Base-by-base conservation (phyloP, 208 protist genomes). In the Wallacemonas sp. region DNA sequence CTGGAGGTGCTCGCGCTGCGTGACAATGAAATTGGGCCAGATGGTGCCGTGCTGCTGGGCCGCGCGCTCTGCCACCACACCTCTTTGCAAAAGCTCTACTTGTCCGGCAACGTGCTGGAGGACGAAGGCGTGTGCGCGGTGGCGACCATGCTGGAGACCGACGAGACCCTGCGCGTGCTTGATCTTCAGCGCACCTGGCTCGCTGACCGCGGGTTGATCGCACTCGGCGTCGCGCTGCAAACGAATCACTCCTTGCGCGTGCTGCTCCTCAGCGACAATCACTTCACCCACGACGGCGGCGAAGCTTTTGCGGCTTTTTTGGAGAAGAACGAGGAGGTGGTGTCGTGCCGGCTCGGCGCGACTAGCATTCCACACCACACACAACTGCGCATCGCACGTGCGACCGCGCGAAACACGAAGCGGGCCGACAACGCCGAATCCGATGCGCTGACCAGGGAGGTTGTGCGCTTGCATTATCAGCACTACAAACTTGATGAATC, bases 401-500 rank as follows among this genome's bases (percentile, higher is more conserved):
- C 70, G 11, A 84, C 75, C 24, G 53, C 65, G 21, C 77, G 85
- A 15, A 96, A 96, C 62, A 53, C 62, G 21, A 62, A 54, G 11
- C 53, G 61, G 2, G 62, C 80, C 24, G 71, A 77, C 11, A 86
- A 90, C 41, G 69, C 71, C 9, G 80, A 87, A 66, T 71, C 80
- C 22, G 77, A 90, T 41, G 80, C 78, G n/a, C 83, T 96, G 27
- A 73, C 83, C 39, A 63, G 86, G 46, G 80, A 95, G 68, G 72
- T 96, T 46, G 81, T 96, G 33, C 79, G 79, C 0, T 74, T 96
- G 47, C 91, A 96, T 46, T 95, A 88, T 62, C 88, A 94, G 58
- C 86, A 80, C 70, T 96, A 94, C 72, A 96, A 96, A 71, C 75
- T 96, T 8, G 73, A 91, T 21, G 91, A 96, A 80, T 86, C 91